These are phyloP conservation scores for Trametes pubescens DNA, from an alignment of 1,284 basidiomycete genomes.

Conservation along the genomic window DNA sequence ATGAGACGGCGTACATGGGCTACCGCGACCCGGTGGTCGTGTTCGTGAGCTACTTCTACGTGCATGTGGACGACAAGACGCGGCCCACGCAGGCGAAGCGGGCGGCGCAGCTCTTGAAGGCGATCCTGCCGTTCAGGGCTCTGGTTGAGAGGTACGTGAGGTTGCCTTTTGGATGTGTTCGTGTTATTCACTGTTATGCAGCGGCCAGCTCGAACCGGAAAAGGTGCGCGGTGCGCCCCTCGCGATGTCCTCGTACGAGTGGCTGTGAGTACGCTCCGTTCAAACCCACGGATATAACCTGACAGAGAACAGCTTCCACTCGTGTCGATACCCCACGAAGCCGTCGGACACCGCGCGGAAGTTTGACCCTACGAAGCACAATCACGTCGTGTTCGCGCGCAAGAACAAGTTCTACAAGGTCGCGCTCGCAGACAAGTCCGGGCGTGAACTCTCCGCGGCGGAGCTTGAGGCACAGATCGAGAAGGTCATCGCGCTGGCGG, in stretches of 20 bases:
- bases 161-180: background rate
- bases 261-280: constrained; percentile 66
- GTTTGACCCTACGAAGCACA: constrained; percentile 79
- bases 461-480: constrained; percentile 89
- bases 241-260: constrained; percentile 96
- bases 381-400: constrained; percentile 91
- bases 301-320: constrained; percentile 75
- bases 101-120: constrained; percentile 85
- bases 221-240: constrained; percentile 84
- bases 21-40: constrained; percentile 93
- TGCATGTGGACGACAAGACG: constrained; percentile 79
- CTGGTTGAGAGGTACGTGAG: constrained; percentile 77
- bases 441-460: constrained; percentile 73
- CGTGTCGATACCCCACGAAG: constrained; percentile 85
- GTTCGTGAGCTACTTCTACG: constrained; percentile 95
- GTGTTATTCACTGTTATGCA: constrained; percentile 40
- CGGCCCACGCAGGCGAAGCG: constrained; percentile 67
- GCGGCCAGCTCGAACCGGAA: constrained; percentile 89
- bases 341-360: constrained; percentile 87
- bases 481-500: constrained; percentile 77
- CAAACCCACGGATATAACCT: background rate
- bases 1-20: constrained; percentile 88
- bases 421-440: constrained; percentile 67
- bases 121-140: constrained; percentile 83
- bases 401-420: constrained; percentile 94